Percentiles rank a stretch among this genome's conserved stretches.
Evolutionary conservation across 1,139 yeast genomes (phyloP).

Genomic region (Sugiyamaella xylanicola): DNA sequence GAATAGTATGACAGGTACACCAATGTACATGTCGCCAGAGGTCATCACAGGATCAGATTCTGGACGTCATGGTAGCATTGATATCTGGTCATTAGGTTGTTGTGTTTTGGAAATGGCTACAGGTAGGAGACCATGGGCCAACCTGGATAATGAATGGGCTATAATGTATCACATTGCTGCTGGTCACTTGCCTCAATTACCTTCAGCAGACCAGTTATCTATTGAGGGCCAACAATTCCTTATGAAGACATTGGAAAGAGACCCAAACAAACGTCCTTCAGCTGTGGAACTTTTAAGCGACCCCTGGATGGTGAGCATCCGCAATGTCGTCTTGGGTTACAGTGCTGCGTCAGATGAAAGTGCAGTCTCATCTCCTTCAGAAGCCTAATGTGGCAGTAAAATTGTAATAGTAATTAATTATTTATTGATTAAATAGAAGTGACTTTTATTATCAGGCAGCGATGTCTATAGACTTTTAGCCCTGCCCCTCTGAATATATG

Average conservation of each 20-base stretch:
- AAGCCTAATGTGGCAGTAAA: not conserved
- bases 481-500: too few relatives aligned
- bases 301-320: slow-evolving; percentile 64
- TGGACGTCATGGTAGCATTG: slow-evolving; percentile 69
- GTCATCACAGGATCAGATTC: slow-evolving; percentile 77
- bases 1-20: slow-evolving; percentile 83
- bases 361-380: slow-evolving; percentile 18
- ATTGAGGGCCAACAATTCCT: slow-evolving; percentile 71
- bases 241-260: slow-evolving; percentile 76
- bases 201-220: slow-evolving; percentile 75
- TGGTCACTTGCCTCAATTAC: slow-evolving; percentile 87
- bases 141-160: slow-evolving; percentile 96
- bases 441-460: too few relatives aligned
- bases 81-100: slow-evolving; percentile 79
- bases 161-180: slow-evolving; percentile 98
- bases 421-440: too few relatives aligned
- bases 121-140: slow-evolving; percentile 63
- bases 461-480: too few relatives aligned
- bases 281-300: slow-evolving; percentile 85
- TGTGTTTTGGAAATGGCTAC: slow-evolving; percentile 90
- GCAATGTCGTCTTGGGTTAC: slow-evolving; percentile 29
- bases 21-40: slow-evolving; percentile 99
- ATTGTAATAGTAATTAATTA: slow-evolving; percentile 5
- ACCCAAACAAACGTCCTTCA: slow-evolving; percentile 75
- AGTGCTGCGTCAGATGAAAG: slow-evolving; percentile 18